These are phyloP conservation scores for Pistacia integerrima DNA, from an alignment of 345 rosid genomes.

Conservation along the genomic window DNA sequence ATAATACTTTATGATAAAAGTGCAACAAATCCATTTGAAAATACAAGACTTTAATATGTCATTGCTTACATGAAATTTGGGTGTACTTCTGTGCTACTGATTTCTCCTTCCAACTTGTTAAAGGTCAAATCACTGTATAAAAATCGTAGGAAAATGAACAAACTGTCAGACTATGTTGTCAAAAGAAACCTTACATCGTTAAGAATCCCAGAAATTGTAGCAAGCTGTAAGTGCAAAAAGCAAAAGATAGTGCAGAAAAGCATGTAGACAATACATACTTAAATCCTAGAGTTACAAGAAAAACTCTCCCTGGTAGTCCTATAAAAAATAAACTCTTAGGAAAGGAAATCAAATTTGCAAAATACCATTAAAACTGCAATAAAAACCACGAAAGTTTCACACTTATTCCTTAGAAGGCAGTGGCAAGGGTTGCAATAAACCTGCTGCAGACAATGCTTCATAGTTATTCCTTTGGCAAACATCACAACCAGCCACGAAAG, in stretches of 20 bases:
- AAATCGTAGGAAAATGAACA: background rate
- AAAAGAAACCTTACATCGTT: background rate
- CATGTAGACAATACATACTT: background rate
- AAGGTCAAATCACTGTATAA: slow-evolving; percentile 32
- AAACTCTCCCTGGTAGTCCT: too few relatives aligned
- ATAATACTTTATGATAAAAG: background rate
- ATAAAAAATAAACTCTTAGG: too few relatives aligned
- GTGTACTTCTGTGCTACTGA: background rate
- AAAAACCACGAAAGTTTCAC: too few relatives aligned
- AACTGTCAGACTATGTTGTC: background rate
- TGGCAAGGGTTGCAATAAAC: background rate
- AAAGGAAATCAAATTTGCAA: too few relatives aligned
- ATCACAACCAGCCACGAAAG: background rate
- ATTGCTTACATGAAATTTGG: slow-evolving; percentile 18
- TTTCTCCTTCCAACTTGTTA: slow-evolving; percentile 19
- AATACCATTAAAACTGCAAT: too few relatives aligned
- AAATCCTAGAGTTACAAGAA: too few relatives aligned
- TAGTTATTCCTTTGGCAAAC: background rate
- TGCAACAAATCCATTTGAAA: background rate
- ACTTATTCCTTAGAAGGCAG: background rate
- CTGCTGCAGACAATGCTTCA: background rate
- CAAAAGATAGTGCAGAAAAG: background rate
- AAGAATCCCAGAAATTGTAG: background rate
- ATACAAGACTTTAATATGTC: background rate
- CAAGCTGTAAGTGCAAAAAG: background rate